Evolutionary conservation across 768 basidiomycete genomes (phyloP).

Genomic region (Suillus luteus): DNA sequence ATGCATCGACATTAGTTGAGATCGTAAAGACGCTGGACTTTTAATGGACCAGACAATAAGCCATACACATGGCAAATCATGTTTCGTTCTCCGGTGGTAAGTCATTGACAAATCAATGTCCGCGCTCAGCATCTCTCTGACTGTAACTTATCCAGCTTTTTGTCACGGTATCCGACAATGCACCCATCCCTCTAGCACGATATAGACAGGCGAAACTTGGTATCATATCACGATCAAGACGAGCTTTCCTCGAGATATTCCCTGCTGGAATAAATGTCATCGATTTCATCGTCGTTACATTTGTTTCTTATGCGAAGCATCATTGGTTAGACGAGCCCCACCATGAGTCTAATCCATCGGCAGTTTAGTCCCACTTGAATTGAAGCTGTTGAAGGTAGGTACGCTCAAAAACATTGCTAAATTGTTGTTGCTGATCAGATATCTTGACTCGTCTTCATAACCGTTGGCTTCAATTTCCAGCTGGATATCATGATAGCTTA

Average conservation of each 20-base stretch:
- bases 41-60: conserved; percentile 37
- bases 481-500: neutral
- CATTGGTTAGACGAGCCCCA: conserved; percentile 5
- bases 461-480: neutral
- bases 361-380: neutral
- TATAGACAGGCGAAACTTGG: conserved; percentile 40
- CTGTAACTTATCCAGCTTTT: conserved; percentile 28
- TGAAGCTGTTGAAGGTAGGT: neutral
- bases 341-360: neutral
- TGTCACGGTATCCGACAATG: conserved; percentile 26
- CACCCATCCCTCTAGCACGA: conserved; percentile 33
- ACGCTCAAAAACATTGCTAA: neutral
- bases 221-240: conserved; percentile 38
- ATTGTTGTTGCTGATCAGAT: neutral
- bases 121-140: neutral
- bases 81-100: conserved; percentile 39
- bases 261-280: conserved; percentile 33
- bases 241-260: conserved; percentile 38
- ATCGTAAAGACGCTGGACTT: conserved; percentile 38
- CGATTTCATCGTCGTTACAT: conserved; percentile 29
- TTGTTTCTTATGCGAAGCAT: conserved; percentile 14
- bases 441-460: neutral
- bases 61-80: conserved; percentile 43
- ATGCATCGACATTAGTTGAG: neutral
- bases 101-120: conserved; percentile 3